These are phyloP conservation scores for Oryza meyeriana DNA, from an alignment of 176 grass and related monocot genomes.

Conservation along the genomic window DNA sequence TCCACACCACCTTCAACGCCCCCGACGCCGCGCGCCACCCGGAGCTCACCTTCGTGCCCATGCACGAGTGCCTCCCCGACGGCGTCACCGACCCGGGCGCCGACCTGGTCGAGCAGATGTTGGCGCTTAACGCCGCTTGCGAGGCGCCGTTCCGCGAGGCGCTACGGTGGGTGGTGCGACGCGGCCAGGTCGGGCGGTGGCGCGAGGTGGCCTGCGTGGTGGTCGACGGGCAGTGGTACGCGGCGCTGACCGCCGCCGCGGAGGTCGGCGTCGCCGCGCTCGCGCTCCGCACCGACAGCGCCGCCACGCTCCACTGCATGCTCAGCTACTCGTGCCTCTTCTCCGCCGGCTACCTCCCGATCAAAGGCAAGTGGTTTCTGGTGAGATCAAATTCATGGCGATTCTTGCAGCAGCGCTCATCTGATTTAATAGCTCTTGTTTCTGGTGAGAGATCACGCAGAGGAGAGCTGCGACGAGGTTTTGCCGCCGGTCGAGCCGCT, in stretches of 20 bases:
- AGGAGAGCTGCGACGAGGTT: neutral
- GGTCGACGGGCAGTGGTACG: slow-evolving; percentile 17
- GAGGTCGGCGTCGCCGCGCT: neutral
- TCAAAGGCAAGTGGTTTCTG: neutral
- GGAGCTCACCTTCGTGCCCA: slow-evolving; percentile 18
- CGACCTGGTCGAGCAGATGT: slow-evolving; percentile 1
- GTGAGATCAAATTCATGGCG: neutral
- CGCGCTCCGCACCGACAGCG: neutral
- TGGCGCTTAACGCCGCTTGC: slow-evolving; percentile 10
- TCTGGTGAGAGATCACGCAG: neutral
- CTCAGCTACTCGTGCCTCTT: neutral
- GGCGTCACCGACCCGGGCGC: neutral
- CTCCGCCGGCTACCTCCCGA: neutral
- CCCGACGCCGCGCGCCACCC: slow-evolving; percentile 31
- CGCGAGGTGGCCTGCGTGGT: neutral
- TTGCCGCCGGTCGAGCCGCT: neutral
- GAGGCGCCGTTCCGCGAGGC: slow-evolving; percentile 20
- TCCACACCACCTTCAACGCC: slow-evolving; percentile 41
- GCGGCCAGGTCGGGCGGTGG: neutral
- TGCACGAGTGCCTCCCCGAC: neutral
- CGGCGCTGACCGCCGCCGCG: neutral
- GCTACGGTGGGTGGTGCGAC: neutral
- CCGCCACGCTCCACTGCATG: neutral
- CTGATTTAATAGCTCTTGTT: neutral
- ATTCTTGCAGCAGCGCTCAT: neutral